Evolutionary conservation across 2,329 filamentous ascomycete species (phyloP).

Genomic region (Colletotrichum camelliae): DNA sequence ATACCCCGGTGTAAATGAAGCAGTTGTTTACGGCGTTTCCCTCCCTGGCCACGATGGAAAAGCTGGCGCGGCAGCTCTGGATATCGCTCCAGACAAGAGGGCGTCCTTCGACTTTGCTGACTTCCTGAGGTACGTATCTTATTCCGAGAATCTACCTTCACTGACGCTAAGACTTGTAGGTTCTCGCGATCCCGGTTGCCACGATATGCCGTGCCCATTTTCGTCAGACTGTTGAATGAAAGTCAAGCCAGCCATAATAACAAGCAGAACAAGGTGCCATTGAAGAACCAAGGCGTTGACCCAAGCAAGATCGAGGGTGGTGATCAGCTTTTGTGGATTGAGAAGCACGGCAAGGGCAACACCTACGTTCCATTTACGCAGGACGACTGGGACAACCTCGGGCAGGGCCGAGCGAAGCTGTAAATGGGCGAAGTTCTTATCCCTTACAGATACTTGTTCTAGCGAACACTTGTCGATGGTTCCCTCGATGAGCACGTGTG

Average conservation of each 20-base stretch:
- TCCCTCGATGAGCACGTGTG: neutral
- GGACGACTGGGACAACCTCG: slow-evolving; percentile 56
- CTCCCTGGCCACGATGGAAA: slow-evolving; percentile 72
- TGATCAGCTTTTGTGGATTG: slow-evolving; percentile 60
- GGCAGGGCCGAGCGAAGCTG: neutral
- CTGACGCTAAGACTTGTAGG: slow-evolving; percentile 27
- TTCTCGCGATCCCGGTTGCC: slow-evolving; percentile 67
- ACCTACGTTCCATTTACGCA: slow-evolving; percentile 65
- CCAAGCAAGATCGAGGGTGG: slow-evolving; percentile 26
- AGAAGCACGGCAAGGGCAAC: slow-evolving; percentile 49
- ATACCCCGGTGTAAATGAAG: slow-evolving; percentile 65
- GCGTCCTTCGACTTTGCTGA: slow-evolving; percentile 63
- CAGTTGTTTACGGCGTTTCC: slow-evolving; percentile 73
- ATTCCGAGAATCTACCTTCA: neutral
- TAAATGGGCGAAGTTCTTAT: neutral
- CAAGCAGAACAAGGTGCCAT: slow-evolving; percentile 77
- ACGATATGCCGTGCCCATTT: slow-evolving; percentile 77
- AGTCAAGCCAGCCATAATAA: slow-evolving; percentile 71
- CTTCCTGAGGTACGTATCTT: slow-evolving; percentile 55
- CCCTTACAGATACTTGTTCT: neutral
- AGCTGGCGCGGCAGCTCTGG: slow-evolving; percentile 68
- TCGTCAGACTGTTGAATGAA: slow-evolving; percentile 66
- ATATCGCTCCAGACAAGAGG: slow-evolving; percentile 54
- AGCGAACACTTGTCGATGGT: neutral
- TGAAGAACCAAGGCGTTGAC: slow-evolving; percentile 45